Conservation (phyloP, 768 basidiomycete genomes). For the Mycena leptocephala region DNA sequence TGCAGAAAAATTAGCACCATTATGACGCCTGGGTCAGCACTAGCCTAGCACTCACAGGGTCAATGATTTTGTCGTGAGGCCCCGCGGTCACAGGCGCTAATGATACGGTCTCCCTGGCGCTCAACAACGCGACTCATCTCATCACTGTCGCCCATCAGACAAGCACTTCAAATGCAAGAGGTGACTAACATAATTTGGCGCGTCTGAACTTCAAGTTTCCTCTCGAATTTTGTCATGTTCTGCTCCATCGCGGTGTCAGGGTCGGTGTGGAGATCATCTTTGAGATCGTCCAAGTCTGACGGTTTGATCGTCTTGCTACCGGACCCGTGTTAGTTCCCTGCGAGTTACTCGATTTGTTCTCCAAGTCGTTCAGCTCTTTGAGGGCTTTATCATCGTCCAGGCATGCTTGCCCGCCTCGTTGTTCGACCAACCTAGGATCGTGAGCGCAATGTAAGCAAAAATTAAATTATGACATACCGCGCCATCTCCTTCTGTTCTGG, state of each 20-base stretch:
- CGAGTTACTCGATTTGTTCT: too few relatives aligned
- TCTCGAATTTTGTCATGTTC: slow-evolving; percentile 48
- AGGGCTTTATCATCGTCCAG: too few relatives aligned
- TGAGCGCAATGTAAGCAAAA: too few relatives aligned
- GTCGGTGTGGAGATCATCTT: slow-evolving; percentile 43
- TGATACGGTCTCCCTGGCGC: slow-evolving; percentile 49
- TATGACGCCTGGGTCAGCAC: too few relatives aligned
- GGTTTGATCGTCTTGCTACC: neutral
- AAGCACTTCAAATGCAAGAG: neutral
- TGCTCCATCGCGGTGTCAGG: slow-evolving; percentile 41
- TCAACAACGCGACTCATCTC: slow-evolving; percentile 43
- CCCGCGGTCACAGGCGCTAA: slow-evolving; percentile 33
- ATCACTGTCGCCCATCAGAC: slow-evolving; percentile 21
- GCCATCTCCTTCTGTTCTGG: too few relatives aligned
- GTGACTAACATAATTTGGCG: slow-evolving; percentile 32
- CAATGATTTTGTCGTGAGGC: slow-evolving; percentile 27
- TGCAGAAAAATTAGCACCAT: neutral
- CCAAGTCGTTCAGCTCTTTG: too few relatives aligned
- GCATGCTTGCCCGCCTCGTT: too few relatives aligned
- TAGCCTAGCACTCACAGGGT: slow-evolving; percentile 6
- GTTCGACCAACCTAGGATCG: too few relatives aligned
- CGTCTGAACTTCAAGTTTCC: slow-evolving; percentile 51
- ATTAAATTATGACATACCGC: too few relatives aligned
- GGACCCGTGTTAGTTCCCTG: neutral
- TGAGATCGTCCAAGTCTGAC: slow-evolving; percentile 29